Percentiles rank a stretch among this genome's conserved stretches.
phyloP scores from a whole-genome alignment of 2,329 filamentous ascomycete species.

The Pseudonectria buxi region DNA sequence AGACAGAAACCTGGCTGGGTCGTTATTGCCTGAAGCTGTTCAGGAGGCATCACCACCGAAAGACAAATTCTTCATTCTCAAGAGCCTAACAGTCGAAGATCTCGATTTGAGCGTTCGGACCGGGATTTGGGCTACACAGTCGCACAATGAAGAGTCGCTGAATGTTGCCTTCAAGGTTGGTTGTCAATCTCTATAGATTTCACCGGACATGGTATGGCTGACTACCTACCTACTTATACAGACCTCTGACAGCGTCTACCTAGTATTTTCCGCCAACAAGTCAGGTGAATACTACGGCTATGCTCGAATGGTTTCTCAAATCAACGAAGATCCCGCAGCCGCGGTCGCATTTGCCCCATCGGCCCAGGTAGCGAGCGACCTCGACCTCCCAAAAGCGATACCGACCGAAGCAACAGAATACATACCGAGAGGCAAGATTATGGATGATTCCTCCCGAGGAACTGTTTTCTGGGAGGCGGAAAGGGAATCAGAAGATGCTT shows the following conservation, averaged over 20 bases:
- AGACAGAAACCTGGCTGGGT: background rate
- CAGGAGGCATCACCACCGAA: constrained; percentile 28
- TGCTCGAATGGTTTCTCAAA: constrained; percentile 79
- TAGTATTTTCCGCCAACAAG: constrained; percentile 95
- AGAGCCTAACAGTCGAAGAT: constrained; percentile 87
- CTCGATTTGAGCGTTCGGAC: constrained; percentile 82
- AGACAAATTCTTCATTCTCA: constrained; percentile 86
- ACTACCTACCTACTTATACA: constrained; percentile 28
- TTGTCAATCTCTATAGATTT: background rate
- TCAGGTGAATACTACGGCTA: constrained; percentile 97
- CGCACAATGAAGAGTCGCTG: constrained; percentile 79
- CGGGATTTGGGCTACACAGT: constrained; percentile 88
- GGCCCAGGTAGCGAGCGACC: constrained; percentile 49
- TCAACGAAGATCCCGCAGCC: constrained; percentile 67
- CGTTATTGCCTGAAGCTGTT: background rate
- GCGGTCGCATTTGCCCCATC: constrained; percentile 64
- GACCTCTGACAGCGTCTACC: constrained; percentile 76
- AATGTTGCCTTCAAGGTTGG: constrained; percentile 77
- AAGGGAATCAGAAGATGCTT: constrained; percentile 39
- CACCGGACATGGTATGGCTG: background rate
- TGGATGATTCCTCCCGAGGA: constrained; percentile 86
- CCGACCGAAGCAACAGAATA: constrained; percentile 70
- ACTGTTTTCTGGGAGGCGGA: constrained; percentile 96
- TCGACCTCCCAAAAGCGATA: constrained; percentile 72
- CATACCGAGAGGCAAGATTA: constrained; percentile 76